Evolutionary conservation across 345 rosid species (phyloP).

Genomic region (Angophora floribunda): DNA sequence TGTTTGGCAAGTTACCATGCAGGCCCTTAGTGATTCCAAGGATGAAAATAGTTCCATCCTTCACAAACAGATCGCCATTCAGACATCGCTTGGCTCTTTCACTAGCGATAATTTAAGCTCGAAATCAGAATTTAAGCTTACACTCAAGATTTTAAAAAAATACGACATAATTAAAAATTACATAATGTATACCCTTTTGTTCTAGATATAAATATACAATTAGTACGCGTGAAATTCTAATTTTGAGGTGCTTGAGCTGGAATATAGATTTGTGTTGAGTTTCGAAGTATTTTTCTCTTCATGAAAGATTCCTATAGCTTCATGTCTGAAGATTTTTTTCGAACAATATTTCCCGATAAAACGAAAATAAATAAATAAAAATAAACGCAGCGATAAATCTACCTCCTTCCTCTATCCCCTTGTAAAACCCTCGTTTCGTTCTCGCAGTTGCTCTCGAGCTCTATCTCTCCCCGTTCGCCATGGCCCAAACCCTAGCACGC

Average conservation of each 20-base stretch:
- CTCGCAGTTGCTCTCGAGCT: neutral
- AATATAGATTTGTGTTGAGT: neutral
- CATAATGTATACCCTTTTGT: neutral
- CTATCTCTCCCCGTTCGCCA: neutral
- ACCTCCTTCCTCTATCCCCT: neutral
- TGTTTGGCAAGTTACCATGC: too few species aligned
- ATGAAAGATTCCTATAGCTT: accelerated
- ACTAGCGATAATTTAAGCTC: neutral
- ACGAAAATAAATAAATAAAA: neutral
- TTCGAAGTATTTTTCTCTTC: neutral
- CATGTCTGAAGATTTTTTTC: neutral
- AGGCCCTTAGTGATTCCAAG: accelerated
- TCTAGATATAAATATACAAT: neutral
- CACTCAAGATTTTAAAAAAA: neutral
- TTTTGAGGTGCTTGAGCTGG: neutral
- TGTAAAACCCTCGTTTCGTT: neutral
- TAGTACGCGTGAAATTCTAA: neutral
- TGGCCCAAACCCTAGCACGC: slow-evolving; percentile 63
- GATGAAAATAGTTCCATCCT: neutral
- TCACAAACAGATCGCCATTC: accelerated
- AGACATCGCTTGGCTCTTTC: neutral
- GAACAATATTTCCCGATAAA: neutral
- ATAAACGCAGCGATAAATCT: accelerated
- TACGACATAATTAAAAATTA: accelerated
- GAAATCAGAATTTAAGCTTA: accelerated